Evolutionary conservation across 768 basidiomycete genomes (phyloP).

Genomic region (Mycena kentingensis): DNA sequence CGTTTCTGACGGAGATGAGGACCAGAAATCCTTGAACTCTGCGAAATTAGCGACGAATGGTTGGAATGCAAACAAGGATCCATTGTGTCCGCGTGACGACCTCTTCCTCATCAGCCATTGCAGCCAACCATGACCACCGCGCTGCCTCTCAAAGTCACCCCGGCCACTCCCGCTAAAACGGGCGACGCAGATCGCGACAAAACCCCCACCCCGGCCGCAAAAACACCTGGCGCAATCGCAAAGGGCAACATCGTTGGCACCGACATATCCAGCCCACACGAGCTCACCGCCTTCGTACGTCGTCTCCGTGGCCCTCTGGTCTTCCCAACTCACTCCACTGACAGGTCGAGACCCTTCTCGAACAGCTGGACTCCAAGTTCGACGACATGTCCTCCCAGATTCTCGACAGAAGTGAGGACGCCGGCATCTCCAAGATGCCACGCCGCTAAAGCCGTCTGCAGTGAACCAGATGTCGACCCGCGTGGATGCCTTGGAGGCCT

Average conservation of each 20-base stretch:
- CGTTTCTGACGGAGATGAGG: no score
- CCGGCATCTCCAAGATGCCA: constrained; percentile 1
- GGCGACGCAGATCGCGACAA: constrained; percentile 48
- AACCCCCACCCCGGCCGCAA: constrained; percentile 51
- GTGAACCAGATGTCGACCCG: constrained; percentile 93
- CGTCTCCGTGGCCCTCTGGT: constrained; percentile 1
- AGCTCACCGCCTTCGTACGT: constrained; percentile 91
- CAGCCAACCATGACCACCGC: constrained; percentile 49
- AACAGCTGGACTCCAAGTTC: constrained; percentile 87
- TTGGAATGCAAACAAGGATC: no score
- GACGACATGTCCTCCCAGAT: constrained; percentile 93
- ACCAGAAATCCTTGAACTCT: no score
- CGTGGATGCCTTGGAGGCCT: constrained; percentile 85
- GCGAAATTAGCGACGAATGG: no score
- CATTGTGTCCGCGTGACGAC: neutral
- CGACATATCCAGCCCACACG: constrained; percentile 91
- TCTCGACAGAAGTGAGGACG: constrained; percentile 72
- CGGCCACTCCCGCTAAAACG: constrained; percentile 55
- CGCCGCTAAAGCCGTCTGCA: constrained; percentile 33
- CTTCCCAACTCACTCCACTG: neutral
- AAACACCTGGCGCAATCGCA: constrained; percentile 32
- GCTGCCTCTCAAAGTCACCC: constrained; percentile 65
- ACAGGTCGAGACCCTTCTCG: constrained; percentile 85
- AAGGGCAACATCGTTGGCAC: constrained; percentile 44
- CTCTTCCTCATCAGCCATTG: neutral